Evolutionary conservation across 2,329 filamentous ascomycete species (phyloP), one percentile per base, ranked within the genome.

Genomic region (Microsporum audouinii): DNA sequence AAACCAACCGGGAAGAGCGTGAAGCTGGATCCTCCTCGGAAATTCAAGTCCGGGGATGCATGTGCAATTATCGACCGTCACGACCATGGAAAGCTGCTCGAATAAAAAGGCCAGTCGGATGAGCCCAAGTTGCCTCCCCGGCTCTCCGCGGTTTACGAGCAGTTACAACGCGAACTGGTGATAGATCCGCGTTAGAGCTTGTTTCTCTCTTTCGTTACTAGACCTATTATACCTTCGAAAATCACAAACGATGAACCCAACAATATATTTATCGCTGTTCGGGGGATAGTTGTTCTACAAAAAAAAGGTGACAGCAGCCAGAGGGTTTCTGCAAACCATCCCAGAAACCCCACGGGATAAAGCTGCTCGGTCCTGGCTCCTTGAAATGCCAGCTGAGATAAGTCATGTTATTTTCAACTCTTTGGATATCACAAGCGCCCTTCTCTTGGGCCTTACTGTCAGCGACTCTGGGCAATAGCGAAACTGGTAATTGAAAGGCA

Each of bases 401-500:
- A 5, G 34, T 36, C 34, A 36, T 10, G 2, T 10, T 36, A 36
- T 36, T 36, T 36, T 36, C 34, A 36, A 36, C 34, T 36, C 34
- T 36, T 36, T 36, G 34, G 34, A 36, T 36, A 36, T 36, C 34
- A 36, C 34, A 6, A 5, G 34, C 2, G 34, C 34, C 34, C 34
- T 36, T 36, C 34, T 2, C 34, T 10, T 36, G 34, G 10, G 34
- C 10, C 34, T 36, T 36, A 36, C 5, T 36, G 10, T 36, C 34
- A 36, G 34, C 34, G 10, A 36, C 34, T 36, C 34, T 36, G 34
- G 34, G 23, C 23, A 57, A 49, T 33, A n/a, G 27, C 38, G 10
- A 60, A 64, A 7, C 39, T 58, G n/a, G 59, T 64, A 27, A 65
- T 68, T 34, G 61, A 65, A 34, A 61, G 62, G 8, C 62, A 66